Conservation (phyloP, 176 grass and related monocot genomes). For the Lolium rigidum region DNA sequence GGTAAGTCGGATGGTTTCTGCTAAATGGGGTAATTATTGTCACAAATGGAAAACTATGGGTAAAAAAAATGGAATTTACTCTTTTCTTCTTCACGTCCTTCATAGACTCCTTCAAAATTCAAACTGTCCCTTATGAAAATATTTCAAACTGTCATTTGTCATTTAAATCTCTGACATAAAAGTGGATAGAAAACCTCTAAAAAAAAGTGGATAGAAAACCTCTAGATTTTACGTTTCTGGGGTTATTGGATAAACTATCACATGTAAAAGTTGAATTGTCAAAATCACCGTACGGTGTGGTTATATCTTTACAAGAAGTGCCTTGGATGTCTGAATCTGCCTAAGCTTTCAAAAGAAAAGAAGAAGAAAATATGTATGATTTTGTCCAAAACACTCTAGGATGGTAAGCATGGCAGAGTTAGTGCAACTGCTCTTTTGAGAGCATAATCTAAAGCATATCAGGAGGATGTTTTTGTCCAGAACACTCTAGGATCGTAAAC, state of each 20-base stretch:
- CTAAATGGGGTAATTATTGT: no score
- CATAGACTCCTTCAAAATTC: neutral
- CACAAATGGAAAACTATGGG: no score
- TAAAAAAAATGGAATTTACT: no score
- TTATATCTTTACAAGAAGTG: constrained; percentile 33
- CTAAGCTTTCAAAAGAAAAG: constrained; percentile 23
- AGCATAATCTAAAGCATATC: neutral
- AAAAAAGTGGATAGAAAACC: neutral
- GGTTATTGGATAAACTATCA: neutral
- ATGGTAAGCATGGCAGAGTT: neutral
- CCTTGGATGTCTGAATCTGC: constrained; percentile 5
- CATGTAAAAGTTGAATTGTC: constrained; percentile 18
- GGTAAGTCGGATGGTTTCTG: no score
- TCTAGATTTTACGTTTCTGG: neutral
- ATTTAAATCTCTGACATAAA: neutral
- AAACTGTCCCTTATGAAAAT: neutral
- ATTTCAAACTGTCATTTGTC: constrained; percentile 20
- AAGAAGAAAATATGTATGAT: constrained; percentile 2
- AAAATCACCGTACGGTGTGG: neutral
- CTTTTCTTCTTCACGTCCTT: neutral
- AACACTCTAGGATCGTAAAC: constrained; percentile 7
- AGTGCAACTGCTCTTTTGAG: neutral
- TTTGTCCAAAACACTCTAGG: neutral
- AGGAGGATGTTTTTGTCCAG: neutral
- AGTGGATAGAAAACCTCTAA: neutral